Base-by-base conservation (phyloP, 1,284 basidiomycete species). In the Neolentinus lepideus region DNA sequence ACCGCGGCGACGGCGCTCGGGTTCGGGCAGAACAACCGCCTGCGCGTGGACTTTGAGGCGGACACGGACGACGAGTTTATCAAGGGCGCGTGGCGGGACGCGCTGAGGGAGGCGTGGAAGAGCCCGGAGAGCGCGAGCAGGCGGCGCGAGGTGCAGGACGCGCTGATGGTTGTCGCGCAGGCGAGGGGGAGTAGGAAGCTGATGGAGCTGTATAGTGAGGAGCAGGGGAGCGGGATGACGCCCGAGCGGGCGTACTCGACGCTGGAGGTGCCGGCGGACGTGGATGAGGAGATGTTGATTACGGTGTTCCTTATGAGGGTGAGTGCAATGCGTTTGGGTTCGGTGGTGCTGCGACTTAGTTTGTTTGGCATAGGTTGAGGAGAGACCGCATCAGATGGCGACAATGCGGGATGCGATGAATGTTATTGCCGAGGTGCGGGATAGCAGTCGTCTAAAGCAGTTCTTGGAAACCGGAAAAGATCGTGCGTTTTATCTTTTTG, bases 281-380 rank as follows among this genome's bases (percentile, higher is more conserved):
- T 85, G 6, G 90, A 92, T 53, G 92, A 95, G 55, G 71, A 75
- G 11, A 87, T 91, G 77, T 65, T 94, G 31, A 77, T 90, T 54
- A 85, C 84, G 1, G 78, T 92, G 9, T 93, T 78, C 64, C 71
- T 77, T 48, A 79, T 94, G 75, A 72, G 90, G 70, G 90, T 91
- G 63, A 55, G 86, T 73, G 26, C 10, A 43, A 64, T 52, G 3
- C 31, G 51, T 31, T 25, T 24, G 14, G 51, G 21, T 56, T 12
- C 16, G 35, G 36, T 38, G 45, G 35, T 38, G 31, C 53, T 35
- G 31, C 35, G 56, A 29, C 51, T 58, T 57, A 60, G 56, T 31
- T 43, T 53, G 55, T 50, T 55, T 25, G 36, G 24, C 50, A 8
- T 66, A 94, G 88, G 69, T 90, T 12, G 79, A 83, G 19, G 93